phyloP scores from a whole-genome alignment of 768 basidiomycete genomes.

The Pulveroboletus ravenelii region DNA sequence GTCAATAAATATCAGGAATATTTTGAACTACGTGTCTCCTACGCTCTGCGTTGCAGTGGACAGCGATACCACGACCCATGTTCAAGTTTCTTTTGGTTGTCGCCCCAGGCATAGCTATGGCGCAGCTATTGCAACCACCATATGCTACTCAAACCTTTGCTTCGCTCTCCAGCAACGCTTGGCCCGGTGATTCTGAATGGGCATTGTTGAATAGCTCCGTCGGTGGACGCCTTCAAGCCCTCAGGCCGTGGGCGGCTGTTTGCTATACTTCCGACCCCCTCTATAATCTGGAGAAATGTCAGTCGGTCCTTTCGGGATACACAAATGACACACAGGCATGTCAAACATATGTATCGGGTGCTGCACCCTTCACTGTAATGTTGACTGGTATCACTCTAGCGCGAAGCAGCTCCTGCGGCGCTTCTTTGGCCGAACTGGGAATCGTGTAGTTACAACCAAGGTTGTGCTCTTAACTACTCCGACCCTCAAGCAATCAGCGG shows the following conservation, averaged over 20 bases:
- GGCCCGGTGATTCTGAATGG: constrained; percentile 11
- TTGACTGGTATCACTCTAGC: constrained; percentile 7
- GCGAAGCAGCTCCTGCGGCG: constrained; percentile 15
- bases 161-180: constrained; percentile 1
- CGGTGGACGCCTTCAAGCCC: constrained; percentile 14
- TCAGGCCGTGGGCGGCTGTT: constrained; percentile 21
- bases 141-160: constrained; percentile 7
- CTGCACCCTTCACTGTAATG: background rate
- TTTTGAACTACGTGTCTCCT: background rate
- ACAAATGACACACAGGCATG: constrained; percentile 14
- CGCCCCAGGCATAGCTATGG: background rate
- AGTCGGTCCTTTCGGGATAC: constrained; percentile 11
- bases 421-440: constrained; percentile 25
- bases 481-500: constrained; percentile 14
- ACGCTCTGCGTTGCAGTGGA: background rate
- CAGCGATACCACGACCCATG: background rate
- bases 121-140: background rate
- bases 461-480: constrained; percentile 16
- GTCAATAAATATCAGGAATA: too few relatives aligned
- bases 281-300: constrained; percentile 14
- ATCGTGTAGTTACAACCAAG: constrained; percentile 13
- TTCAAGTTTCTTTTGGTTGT: background rate
- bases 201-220: constrained; percentile 12
- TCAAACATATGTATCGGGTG: background rate
- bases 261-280: constrained; percentile 19